Evolutionary conservation across 495 filamentous ascomycete species (phyloP).

Genomic region (Hypoxylon fragiforme): DNA sequence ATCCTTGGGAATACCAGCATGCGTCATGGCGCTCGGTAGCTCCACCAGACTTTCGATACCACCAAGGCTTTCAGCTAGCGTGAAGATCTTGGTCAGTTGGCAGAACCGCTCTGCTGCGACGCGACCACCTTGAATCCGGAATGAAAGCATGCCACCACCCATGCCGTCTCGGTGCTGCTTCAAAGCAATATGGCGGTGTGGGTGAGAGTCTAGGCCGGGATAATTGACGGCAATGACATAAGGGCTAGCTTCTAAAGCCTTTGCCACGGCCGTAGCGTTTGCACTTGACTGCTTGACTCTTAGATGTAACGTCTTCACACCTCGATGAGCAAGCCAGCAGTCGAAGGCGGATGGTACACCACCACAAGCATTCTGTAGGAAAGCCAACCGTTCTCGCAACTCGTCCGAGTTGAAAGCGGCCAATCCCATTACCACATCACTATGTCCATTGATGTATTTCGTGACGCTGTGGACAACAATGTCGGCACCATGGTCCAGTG

Average conservation of each 20-base stretch:
- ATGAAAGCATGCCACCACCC: slow-evolving; percentile 96
- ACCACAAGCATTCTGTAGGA: slow-evolving; percentile 97
- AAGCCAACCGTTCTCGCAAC: slow-evolving; percentile 74
- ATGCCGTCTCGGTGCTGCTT: slow-evolving; percentile 93
- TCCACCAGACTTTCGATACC: slow-evolving; percentile 93
- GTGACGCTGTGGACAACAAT: slow-evolving; percentile 99
- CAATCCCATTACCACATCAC: slow-evolving; percentile 97
- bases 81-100: slow-evolving; percentile 85
- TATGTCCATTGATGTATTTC: slow-evolving; percentile 98
- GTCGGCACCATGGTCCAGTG: slow-evolving; percentile 91
- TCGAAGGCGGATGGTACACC: slow-evolving; percentile 94
- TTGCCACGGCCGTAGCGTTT: slow-evolving; percentile 80
- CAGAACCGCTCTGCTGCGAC: slow-evolving; percentile 90
- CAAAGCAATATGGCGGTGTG: slow-evolving; percentile 78
- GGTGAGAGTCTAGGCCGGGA: slow-evolving; percentile 84
- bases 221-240: slow-evolving; percentile 90
- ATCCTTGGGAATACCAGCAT: slow-evolving; percentile 88
- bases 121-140: slow-evolving; percentile 90
- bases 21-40: slow-evolving; percentile 92
- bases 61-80: slow-evolving; percentile 88
- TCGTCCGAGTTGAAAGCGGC: slow-evolving; percentile 90
- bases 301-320: slow-evolving; percentile 94
- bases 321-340: slow-evolving; percentile 98
- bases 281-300: slow-evolving; percentile 79
- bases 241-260: slow-evolving; percentile 75